These are phyloP conservation scores for Candida glucosophila DNA, from an alignment of 1,139 yeast species.

Conservation along the genomic window DNA sequence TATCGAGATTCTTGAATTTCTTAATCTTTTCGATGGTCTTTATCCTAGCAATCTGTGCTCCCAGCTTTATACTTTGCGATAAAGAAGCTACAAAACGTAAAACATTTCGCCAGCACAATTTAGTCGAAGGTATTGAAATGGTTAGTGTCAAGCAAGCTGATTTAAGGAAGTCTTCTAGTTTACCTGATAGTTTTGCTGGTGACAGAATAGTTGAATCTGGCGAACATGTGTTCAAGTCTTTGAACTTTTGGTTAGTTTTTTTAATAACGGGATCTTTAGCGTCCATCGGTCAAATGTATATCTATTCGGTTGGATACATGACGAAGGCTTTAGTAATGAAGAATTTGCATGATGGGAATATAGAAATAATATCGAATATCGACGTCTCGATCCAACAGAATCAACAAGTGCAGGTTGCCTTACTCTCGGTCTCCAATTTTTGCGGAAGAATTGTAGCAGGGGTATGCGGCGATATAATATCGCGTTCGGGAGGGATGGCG, in stretches of 20 bases:
- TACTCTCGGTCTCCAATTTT: conserved; percentile 47
- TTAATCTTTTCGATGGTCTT: conserved; percentile 31
- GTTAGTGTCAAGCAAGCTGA: conserved; percentile 3
- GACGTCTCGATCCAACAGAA: conserved; percentile 40
- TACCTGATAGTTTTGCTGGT: too few species aligned
- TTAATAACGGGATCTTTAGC: conserved; percentile 41
- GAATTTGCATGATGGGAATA: conserved; percentile 2
- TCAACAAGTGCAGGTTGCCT: conserved; percentile 51
- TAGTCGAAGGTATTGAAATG: conserved; percentile 11
- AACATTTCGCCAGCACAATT: conserved; percentile 2
- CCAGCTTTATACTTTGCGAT: conserved; percentile 39
- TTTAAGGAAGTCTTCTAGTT: too few species aligned
- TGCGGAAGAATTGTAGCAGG: conserved; percentile 47
- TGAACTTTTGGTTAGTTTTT: conserved; percentile 43
- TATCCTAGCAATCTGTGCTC: conserved; percentile 36
- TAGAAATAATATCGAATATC: conserved; percentile 9
- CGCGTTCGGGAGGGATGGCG: conserved; percentile 32
- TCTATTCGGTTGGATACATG: conserved; percentile 54
- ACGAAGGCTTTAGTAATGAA: conserved; percentile 41
- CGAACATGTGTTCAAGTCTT: conserved; percentile 17
- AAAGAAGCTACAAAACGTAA: conserved; percentile 17
- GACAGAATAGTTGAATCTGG: too few species aligned
- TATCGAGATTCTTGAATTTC: conserved; percentile 40
- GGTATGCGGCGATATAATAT: conserved; percentile 40
- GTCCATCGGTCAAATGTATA: conserved; percentile 55